Conservation (phyloP, 2,329 filamentous ascomycete species). For the Penicillium sp. region DNA sequence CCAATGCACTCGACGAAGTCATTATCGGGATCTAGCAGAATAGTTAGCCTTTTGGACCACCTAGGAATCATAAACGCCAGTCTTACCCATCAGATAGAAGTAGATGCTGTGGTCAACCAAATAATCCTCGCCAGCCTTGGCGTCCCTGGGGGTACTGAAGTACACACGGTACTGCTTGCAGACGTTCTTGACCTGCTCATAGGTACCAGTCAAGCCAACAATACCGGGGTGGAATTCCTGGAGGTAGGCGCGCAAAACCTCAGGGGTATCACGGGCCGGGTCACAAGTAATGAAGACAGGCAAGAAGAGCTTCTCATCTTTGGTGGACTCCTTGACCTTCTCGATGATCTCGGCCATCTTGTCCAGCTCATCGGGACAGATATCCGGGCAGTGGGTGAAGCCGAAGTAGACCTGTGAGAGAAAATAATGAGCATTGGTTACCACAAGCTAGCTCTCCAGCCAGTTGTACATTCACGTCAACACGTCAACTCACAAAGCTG, state of each 20-base stretch:
- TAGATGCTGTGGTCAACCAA: conserved; percentile 98
- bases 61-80: background rate
- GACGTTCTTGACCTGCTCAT: conserved; percentile 87
- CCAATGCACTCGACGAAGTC: conserved; percentile 98
- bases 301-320: conserved; percentile 53
- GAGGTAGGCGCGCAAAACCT: conserved; percentile 80
- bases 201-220: conserved; percentile 86
- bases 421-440: conserved; percentile 3
- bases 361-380: conserved; percentile 97
- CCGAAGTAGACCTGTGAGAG: conserved; percentile 82
- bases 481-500: conserved; percentile 43
- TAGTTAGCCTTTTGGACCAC: background rate
- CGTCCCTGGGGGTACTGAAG: conserved; percentile 85
- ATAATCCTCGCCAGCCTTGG: conserved; percentile 93
- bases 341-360: conserved; percentile 99
- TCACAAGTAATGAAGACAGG: conserved; percentile 96
- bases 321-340: conserved; percentile 48
- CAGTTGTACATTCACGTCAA: background rate
- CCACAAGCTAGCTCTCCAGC: background rate
- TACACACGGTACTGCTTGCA: conserved; percentile 98
- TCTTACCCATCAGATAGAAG: conserved; percentile 89
- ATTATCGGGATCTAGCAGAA: conserved; percentile 75
- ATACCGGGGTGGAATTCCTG: conserved; percentile 86
- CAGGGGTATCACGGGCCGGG: conserved; percentile 83
- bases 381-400: conserved; percentile 97